Percentiles rank a stretch among this genome's conserved stretches.
Conservation (phyloP, 2,329 filamentous ascomycete genomes). For the Stemphylium lycopersici region DNA sequence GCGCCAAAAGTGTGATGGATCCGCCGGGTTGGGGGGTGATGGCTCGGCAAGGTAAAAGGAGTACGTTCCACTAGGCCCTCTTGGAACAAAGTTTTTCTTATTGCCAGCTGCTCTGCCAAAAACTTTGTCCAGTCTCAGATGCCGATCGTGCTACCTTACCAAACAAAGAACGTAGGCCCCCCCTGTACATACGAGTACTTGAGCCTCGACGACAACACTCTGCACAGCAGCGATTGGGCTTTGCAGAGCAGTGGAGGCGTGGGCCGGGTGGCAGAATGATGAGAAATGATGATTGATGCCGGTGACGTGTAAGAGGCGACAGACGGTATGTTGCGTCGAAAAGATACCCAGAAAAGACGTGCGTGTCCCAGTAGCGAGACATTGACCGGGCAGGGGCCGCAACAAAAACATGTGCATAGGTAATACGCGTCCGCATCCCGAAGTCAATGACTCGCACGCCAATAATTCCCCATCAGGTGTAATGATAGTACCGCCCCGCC, state of each 20-base stretch:
- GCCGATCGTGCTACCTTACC: slow-evolving; percentile 27
- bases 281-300: slow-evolving; percentile 15
- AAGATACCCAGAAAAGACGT: slow-evolving; percentile 22
- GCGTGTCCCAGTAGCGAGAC: slow-evolving; percentile 22
- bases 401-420: slow-evolving; percentile 21
- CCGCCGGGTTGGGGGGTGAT: slow-evolving; percentile 23
- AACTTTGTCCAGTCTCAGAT: slow-evolving; percentile 34
- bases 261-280: slow-evolving; percentile 3
- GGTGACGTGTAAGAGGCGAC: slow-evolving; percentile 26
- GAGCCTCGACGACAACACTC: background rate
- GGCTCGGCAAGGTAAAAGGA: slow-evolving; percentile 38
- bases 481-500: slow-evolving; percentile 33
- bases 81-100: slow-evolving; percentile 36
- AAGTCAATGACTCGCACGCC: slow-evolving; percentile 37
- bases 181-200: slow-evolving; percentile 7
- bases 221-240: slow-evolving; percentile 4
- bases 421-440: slow-evolving; percentile 29
- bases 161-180: slow-evolving; percentile 14
- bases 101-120: slow-evolving; percentile 26
- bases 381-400: slow-evolving; percentile 21
- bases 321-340: slow-evolving; percentile 21
- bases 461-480: slow-evolving; percentile 28
- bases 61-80: slow-evolving; percentile 34
- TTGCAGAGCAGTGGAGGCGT: background rate
- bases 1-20: slow-evolving; percentile 26